Percentiles rank a stretch among this genome's conserved stretches.
Conservation (phyloP, 2,329 filamentous ascomycete genomes). For the Penicillium sp. region DNA sequence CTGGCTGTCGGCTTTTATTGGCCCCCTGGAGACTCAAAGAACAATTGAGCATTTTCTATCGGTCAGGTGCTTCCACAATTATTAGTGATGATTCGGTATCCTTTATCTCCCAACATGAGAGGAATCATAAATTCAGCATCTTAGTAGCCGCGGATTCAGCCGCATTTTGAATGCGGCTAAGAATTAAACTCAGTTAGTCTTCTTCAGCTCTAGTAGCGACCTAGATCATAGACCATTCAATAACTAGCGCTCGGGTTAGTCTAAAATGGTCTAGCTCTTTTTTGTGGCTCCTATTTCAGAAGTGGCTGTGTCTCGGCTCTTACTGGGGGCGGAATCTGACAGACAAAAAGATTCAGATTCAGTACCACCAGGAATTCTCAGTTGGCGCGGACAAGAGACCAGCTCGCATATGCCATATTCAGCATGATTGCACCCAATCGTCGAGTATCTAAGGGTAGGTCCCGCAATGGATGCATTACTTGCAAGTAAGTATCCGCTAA, state of each 20-base stretch:
- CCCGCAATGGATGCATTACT: conserved; percentile 52
- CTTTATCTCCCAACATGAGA: too few species aligned
- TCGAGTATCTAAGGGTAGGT: conserved; percentile 19
- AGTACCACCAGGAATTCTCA: not conserved
- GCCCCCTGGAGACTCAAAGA: not conserved
- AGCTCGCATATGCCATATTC: not conserved
- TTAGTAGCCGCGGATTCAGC: too few species aligned
- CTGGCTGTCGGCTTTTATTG: not conserved
- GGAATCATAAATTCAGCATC: too few species aligned
- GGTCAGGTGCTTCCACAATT: too few species aligned
- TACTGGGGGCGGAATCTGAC: not conserved
- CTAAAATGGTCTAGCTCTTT: not conserved
- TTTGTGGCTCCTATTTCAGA: not conserved
- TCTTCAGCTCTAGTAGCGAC: not conserved
- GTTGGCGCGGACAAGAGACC: not conserved
- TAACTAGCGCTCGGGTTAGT: not conserved
- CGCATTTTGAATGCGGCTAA: too few species aligned
- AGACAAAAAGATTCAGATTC: conserved; percentile 1
- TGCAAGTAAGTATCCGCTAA: conserved; percentile 54
- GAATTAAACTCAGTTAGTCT: not conserved
- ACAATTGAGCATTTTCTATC: too few species aligned
- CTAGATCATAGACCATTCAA: not conserved
- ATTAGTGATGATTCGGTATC: too few species aligned
- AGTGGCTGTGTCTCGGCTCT: not conserved
- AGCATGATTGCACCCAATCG: conserved; percentile 4